phyloP scores from a whole-genome alignment of 2,329 filamentous ascomycete genomes.

The Dactylellina cionopaga region DNA sequence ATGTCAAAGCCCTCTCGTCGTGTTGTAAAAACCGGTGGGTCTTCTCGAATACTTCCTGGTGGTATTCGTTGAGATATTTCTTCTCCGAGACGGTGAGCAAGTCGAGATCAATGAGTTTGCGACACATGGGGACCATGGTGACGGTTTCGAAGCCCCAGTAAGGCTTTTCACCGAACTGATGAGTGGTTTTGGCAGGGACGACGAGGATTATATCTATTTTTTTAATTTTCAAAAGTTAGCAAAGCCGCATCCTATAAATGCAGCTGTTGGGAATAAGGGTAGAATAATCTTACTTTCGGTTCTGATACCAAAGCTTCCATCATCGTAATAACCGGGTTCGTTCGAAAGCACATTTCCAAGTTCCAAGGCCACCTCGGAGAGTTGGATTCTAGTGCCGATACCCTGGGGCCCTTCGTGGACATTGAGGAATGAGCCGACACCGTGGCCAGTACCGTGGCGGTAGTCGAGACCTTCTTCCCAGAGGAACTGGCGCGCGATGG shows the following conservation, averaged over 20 bases:
- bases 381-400: constrained; percentile 90
- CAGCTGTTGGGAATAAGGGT: background rate
- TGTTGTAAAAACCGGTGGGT: constrained; percentile 79
- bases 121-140: constrained; percentile 94
- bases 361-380: constrained; percentile 86
- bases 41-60: constrained; percentile 81
- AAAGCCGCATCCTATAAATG: too few relatives aligned
- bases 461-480: constrained; percentile 96
- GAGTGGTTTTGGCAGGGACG: constrained; percentile 82
- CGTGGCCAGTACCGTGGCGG: constrained; percentile 94
- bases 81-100: constrained; percentile 79
- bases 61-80: constrained; percentile 87
- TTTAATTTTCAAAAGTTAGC: constrained; percentile 11
- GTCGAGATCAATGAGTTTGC: constrained; percentile 80
- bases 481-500: constrained; percentile 85
- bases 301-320: constrained; percentile 90
- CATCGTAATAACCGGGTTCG: constrained; percentile 96
- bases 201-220: constrained; percentile 81
- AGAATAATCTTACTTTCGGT: constrained; percentile 82
- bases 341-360: constrained; percentile 96
- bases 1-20: constrained; percentile 76
- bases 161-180: constrained; percentile 91
- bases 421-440: constrained; percentile 92
- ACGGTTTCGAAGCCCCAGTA: constrained; percentile 96
- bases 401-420: constrained; percentile 98